Percentiles rank a stretch among this genome's conserved stretches.
Evolutionary conservation across 768 basidiomycete species (phyloP).

Genomic region (Pluteus cervinus): DNA sequence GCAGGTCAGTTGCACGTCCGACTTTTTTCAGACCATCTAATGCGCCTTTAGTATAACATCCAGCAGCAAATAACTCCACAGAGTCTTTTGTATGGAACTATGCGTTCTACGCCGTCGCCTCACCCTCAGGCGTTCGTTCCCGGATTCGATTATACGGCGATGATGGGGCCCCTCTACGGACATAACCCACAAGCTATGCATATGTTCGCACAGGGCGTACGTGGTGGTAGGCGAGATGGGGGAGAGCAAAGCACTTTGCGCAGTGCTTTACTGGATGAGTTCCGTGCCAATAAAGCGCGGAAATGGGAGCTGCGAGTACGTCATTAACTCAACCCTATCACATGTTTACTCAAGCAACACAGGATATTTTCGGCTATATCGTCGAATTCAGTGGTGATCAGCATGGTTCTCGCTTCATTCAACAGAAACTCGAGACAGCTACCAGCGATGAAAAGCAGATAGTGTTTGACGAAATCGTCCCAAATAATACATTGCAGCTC

Average conservation of each 20-base stretch:
- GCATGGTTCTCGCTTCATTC: constrained; percentile 97
- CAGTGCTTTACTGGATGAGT: constrained; percentile 79
- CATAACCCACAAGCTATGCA: constrained; percentile 28
- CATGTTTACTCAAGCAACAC: constrained; percentile 1
- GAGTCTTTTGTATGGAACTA: constrained; percentile 33
- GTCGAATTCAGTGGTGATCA: constrained; percentile 94
- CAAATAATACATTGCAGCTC: constrained; percentile 64
- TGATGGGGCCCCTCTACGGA: constrained; percentile 44
- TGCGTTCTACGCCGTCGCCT: constrained; percentile 37
- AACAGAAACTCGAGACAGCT: constrained; percentile 75
- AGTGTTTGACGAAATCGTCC: constrained; percentile 86
- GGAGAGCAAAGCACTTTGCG: constrained; percentile 37
- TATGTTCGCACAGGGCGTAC: constrained; percentile 30
- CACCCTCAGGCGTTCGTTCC: constrained; percentile 38
- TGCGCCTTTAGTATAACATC: constrained; percentile 29
- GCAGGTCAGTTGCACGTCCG: constrained; percentile 35
- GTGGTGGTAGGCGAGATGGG: constrained; percentile 41
- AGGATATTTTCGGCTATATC: constrained; percentile 85
- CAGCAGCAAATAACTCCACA: constrained; percentile 40
- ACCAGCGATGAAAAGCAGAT: constrained; percentile 72
- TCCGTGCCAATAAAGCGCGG: constrained; percentile 70
- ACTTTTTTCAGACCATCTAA: constrained; percentile 5
- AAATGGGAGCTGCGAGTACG: constrained; percentile 79
- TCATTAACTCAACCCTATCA: constrained; percentile 9
- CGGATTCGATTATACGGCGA: constrained; percentile 40